These are phyloP conservation scores for Symbiodinium natans DNA, from an alignment of 73 alveolate genomes.

Conservation along the genomic window DNA sequence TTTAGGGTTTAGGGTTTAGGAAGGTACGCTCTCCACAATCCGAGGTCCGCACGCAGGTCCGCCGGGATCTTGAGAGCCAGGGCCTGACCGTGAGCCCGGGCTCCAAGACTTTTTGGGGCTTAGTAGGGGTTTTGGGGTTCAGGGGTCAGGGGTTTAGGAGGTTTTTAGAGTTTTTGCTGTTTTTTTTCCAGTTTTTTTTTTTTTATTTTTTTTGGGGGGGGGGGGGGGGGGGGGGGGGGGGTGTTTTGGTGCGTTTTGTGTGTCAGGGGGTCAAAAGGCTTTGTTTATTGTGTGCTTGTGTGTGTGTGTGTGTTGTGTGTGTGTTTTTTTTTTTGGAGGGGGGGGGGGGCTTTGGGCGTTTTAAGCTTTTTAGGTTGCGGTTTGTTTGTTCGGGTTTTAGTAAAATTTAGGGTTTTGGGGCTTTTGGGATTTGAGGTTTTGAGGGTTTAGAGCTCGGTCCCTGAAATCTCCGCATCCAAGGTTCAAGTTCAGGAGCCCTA, in stretches of 20 bases:
- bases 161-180: neutral
- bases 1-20: no score
- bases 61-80: constrained; percentile 36
- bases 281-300: neutral
- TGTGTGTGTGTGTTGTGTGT: neutral
- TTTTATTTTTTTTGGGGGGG: neutral
- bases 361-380: no score
- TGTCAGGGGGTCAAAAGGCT: neutral
- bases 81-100: constrained; percentile 31
- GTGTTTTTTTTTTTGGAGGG: neutral
- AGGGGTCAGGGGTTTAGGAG: neutral
- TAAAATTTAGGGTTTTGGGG: no score
- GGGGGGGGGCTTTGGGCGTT: neutral
- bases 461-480: no score
- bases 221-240: no score
- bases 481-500: no score
- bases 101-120: neutral
- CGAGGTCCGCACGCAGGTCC: constrained; percentile 63
- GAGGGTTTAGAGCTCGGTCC: no score
- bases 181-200: neutral
- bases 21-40: neutral
- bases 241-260: no score
- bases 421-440: no score
- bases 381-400: no score
- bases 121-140: neutral